Base-by-base conservation (phyloP, 306 rosid species). In the Rubus parviflorus region DNA sequence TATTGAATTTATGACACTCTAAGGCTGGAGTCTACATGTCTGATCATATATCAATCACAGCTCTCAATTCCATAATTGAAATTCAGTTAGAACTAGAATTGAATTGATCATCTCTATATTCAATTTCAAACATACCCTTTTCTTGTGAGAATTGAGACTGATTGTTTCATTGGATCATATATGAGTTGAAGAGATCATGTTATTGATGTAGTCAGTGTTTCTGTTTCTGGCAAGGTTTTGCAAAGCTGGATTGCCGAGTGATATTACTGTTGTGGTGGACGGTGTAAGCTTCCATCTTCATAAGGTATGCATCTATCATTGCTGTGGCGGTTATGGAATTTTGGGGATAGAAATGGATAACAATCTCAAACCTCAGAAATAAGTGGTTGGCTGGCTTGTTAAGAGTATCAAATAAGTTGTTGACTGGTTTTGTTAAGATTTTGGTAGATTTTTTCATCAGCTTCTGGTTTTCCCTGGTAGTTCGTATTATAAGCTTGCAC, bases 201-300 rank as follows among this genome's bases (percentile, higher is more conserved):
- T 22, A 22, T 43, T 73, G 64, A 75, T 82, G 82, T 70, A 42
- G 48, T 75, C 43, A 63, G 41, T 61, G 79, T 60, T 51, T 77
- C 35, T 75, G 53, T 70, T 72, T 30, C 37, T 76, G 70, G 74
- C 51, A 61, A 93, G 98, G 95, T 91, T 83, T 74, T 91, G 91
- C 82, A 87, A 80, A 75, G 77, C 92, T 30, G 92, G 89, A 81
- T 76, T 93, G 73, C 93, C 92, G 0, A 89, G 93, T 79, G 98
- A 93, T 85, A 84, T 93, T 23, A 74, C 74, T 78, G 76, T 91
- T 65, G 84, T 86, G 64, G 85, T 91, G 45, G 91, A 89, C 6
- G 87, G 80, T 20, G 80, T 87, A 49, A 88, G 82, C 84, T 91
- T 93, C 81, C 95, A 93, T 85, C 93, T 93, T 76, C 98, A 93